Conservation (phyloP, 306 rosid species). For the Clitoria ternatea region DNA sequence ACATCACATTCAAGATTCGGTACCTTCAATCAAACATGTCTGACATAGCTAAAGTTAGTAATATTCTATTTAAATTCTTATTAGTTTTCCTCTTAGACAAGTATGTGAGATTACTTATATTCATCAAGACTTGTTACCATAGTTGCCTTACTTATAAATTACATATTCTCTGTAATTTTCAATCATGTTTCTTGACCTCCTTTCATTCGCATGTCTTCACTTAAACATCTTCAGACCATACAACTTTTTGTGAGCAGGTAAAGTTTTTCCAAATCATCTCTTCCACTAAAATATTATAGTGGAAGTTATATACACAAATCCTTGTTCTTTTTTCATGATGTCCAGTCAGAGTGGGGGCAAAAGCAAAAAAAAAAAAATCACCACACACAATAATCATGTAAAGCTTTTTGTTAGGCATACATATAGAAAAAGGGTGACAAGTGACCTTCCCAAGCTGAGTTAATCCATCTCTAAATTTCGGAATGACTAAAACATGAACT, state of each 20-base stretch:
- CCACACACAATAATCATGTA: not conserved
- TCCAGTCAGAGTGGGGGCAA: not conserved
- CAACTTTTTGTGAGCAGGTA: not conserved
- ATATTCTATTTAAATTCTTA: not conserved
- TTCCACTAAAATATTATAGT: not conserved
- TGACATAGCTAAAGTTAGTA: not conserved
- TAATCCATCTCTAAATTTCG: conserved; percentile 81
- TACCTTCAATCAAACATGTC: not conserved
- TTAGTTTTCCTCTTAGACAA: not conserved
- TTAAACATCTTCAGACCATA: not conserved
- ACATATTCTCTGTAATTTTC: not conserved
- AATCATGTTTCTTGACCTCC: not conserved
- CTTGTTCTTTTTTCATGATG: not conserved
- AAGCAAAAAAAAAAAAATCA: not conserved
- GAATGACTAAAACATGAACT: conserved; percentile 82
- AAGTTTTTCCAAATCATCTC: not conserved
- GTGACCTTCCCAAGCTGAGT: conserved; percentile 73
- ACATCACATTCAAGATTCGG: not conserved
- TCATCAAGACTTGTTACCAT: not conserved
- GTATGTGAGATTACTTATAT: not conserved
- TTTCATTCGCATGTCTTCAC: not conserved
- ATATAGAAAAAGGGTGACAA: not conserved
- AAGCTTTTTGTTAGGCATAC: not conserved
- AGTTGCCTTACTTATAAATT: not conserved
- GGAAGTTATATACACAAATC: not conserved